These are phyloP conservation scores for Panaeolus papilionaceus DNA, from an alignment of 768 basidiomycete species.

Conservation along the genomic window DNA sequence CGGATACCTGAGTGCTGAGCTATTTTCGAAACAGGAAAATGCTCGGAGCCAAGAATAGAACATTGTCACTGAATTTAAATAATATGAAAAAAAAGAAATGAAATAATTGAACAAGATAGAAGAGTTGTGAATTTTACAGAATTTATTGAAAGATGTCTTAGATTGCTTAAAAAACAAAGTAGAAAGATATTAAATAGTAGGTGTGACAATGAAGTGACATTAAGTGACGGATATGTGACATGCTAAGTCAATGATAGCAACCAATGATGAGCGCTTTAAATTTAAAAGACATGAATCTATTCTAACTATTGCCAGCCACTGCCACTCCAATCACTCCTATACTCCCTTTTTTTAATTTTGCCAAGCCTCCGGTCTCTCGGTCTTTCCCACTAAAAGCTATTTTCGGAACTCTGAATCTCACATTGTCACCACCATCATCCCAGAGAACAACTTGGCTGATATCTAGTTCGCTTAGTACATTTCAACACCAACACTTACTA, in stretches of 20 bases:
- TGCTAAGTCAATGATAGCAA: constrained; percentile 4
- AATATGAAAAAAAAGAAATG: background rate
- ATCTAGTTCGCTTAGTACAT: constrained; percentile 8
- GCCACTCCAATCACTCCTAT: constrained; percentile 5
- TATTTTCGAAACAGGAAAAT: constrained; percentile 48
- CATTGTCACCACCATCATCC: constrained; percentile 11
- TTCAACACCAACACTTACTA: background rate
- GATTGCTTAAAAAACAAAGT: background rate
- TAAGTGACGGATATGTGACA: constrained; percentile 8
- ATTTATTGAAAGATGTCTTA: no score
- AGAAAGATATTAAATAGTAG: background rate
- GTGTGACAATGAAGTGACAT: constrained; percentile 16
- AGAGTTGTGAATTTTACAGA: no score
- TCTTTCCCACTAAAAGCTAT: constrained; percentile 25
- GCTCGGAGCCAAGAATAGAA: constrained; percentile 25
- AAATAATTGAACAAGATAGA: background rate
- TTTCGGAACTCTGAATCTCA: constrained; percentile 3
- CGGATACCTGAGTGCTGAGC: constrained; percentile 33
- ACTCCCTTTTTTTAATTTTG: constrained; percentile 19
- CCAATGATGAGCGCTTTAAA: constrained; percentile 32
- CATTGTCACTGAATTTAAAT: background rate
- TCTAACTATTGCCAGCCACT: background rate
- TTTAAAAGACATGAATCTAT: constrained; percentile 23
- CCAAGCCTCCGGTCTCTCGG: constrained; percentile 30
- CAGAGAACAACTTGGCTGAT: background rate